Base-by-base conservation (phyloP, 2,329 filamentous ascomycete genomes). In the Cadophora gregata region DNA sequence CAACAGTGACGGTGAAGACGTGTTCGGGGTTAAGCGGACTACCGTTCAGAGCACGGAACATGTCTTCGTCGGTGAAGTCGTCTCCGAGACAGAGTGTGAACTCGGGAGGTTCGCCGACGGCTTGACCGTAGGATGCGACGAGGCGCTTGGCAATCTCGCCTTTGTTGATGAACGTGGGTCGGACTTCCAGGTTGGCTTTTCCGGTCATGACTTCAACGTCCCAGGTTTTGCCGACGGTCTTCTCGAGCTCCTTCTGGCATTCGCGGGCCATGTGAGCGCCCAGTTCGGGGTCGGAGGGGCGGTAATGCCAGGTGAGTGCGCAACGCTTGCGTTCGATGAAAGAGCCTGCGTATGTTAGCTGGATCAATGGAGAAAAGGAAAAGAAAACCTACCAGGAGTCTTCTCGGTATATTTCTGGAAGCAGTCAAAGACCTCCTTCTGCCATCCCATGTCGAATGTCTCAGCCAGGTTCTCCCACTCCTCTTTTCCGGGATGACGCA, bases 81-180 rank as follows among this genome's bases (percentile, higher is more conserved):
- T 99, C 96, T 50, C 96, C 96, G 68, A 94, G 82, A 79, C 96
- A 99, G 61, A 98, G 84, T 12, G 96, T 89, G 76, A 98, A 97
- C 72, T 95, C 93, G 0, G 94, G 86, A 62, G 86, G 85, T 60
- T 88, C 80, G 59, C 80, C 82, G 4, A 83, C 83, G 1, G 79
- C 78, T 1, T 80, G 81, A 7, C 82, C 80, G 78, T 96, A 96
- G 58, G 89, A 88, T 25, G 87, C 82, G 45, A 98, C 89, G 21
- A 99, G 85, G 6, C 90, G 88, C 81, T 93, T 94, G 19, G 90
- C 92, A 71, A 98, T 98, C 79, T 96, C 93, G 33, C 96, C 96
- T 83, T 99, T 99, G 85, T 98, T 98, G 81, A 99, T 93, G 75
- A 97, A 97, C 0, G 90, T 94, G 31, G 95, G 95, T n/a, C 96